Conservation (phyloP, 169 alveolate genomes). For the Cryptosporidium muris region DNA sequence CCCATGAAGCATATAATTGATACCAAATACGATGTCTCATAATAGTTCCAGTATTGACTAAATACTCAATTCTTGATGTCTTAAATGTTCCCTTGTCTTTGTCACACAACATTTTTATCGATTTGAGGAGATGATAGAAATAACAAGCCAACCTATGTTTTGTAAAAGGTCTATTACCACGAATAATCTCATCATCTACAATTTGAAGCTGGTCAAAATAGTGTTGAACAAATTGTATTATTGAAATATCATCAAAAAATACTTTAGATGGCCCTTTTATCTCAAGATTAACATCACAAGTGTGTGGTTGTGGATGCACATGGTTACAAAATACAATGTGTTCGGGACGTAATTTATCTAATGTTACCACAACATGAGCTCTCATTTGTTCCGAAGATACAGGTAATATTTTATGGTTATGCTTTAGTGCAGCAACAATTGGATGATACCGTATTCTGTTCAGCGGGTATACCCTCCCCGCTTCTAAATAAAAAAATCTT, state of each 20-base stretch:
- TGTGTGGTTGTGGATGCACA: conserved; percentile 65
- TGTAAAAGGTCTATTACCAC: conserved; percentile 59
- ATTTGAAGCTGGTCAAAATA: conserved; percentile 42
- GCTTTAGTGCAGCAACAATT: conserved; percentile 65
- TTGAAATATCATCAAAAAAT: conserved; percentile 56
- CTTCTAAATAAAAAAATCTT: conserved; percentile 52
- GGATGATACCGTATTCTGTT: conserved; percentile 40
- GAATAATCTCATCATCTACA: conserved; percentile 48
- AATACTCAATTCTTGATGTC: conserved; percentile 65
- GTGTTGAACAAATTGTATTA: conserved; percentile 34
- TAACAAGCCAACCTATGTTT: conserved; percentile 45
- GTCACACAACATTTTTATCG: conserved; percentile 51
- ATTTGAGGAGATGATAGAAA: conserved; percentile 29
- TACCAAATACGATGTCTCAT: conserved; percentile 68
- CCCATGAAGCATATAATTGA: conserved; percentile 66
- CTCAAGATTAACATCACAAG: conserved; percentile 47
- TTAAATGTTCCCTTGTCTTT: conserved; percentile 57
- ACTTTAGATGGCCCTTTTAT: conserved; percentile 69
- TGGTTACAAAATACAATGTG: conserved; percentile 68
- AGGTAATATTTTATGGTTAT: conserved; percentile 45
- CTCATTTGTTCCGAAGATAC: conserved; percentile 66
- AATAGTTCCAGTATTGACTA: conserved; percentile 63
- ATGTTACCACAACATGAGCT: conserved; percentile 51
- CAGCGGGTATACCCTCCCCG: conserved; percentile 36
- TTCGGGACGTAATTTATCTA: conserved; percentile 53